These are phyloP conservation scores for Pseudocercospora fuligena DNA, from an alignment of 2,329 filamentous ascomycete genomes.

Conservation along the genomic window DNA sequence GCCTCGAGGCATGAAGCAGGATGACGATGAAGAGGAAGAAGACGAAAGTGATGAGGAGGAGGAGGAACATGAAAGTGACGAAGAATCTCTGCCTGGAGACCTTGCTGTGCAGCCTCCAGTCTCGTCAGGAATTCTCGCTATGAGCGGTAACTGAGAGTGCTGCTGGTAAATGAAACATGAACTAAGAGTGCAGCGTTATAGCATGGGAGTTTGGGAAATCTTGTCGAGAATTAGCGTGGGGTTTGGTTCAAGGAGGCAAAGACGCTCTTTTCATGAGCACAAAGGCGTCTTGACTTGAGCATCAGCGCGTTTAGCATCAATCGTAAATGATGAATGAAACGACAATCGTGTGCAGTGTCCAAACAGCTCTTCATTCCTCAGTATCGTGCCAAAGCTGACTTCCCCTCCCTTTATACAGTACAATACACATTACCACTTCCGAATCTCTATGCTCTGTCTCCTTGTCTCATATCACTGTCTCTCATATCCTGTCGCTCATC, in stretches of 20 bases:
- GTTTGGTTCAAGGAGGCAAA: constrained; percentile 30
- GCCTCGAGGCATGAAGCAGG: constrained; percentile 66
- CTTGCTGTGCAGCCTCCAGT: constrained; percentile 25
- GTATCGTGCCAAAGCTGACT: no score
- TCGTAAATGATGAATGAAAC: not conserved
- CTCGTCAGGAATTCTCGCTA: constrained; percentile 18
- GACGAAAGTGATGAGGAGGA: constrained; percentile 50
- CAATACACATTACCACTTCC: not conserved
- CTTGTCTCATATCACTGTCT: not conserved
- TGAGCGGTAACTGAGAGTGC: constrained; percentile 22
- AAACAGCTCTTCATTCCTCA: not conserved
- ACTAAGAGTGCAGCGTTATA: constrained; percentile 24
- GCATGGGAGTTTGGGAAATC: constrained; percentile 19
- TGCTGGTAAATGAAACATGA: constrained; percentile 11
- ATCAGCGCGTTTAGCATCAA: constrained; percentile 14
- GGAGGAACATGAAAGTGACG: constrained; percentile 40
- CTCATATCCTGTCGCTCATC: no score
- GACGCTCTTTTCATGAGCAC: constrained; percentile 21
- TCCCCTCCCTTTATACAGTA: not conserved
- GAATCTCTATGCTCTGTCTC: not conserved
- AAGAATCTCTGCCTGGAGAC: constrained; percentile 33
- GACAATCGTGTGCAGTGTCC: not conserved
- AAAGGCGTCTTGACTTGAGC: constrained; percentile 31
- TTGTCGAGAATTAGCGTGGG: constrained; percentile 22
- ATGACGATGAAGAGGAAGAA: constrained; percentile 58